Evolutionary conservation across 164 flowering plant genomes (phyloP).

Genomic region (Vitis cinerea): DNA sequence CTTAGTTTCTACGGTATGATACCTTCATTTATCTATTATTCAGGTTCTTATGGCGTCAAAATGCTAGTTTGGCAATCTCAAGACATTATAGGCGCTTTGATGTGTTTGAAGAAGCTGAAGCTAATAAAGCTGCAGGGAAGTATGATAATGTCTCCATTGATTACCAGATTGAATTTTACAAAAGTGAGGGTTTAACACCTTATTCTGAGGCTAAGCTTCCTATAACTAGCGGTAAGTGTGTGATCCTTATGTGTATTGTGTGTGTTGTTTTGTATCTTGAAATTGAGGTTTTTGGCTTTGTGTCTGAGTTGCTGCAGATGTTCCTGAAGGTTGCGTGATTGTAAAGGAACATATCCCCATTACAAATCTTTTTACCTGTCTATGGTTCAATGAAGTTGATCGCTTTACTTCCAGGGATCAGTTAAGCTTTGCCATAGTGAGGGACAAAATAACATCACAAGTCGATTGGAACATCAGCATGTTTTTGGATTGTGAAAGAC

Average conservation of each 20-base stretch:
- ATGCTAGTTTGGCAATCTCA: constrained; percentile 90
- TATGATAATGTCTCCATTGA: constrained; percentile 88
- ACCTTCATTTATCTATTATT: constrained; percentile 3
- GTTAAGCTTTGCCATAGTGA: constrained; percentile 83
- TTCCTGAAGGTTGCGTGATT: constrained; percentile 96
- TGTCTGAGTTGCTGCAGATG: constrained; percentile 55
- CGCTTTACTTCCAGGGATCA: constrained; percentile 96
- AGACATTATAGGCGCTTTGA: constrained; percentile 93
- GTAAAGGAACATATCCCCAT: constrained; percentile 85
- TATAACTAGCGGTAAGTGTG: constrained; percentile 78
- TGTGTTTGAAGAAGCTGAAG: constrained; percentile 92
- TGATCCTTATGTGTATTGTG: not conserved
- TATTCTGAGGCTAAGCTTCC: constrained; percentile 87
- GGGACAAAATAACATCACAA: constrained; percentile 72
- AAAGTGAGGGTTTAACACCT: constrained; percentile 79
- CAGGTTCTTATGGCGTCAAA: constrained; percentile 91
- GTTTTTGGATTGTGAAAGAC: constrained; percentile 94
- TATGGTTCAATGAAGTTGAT: constrained; percentile 99
- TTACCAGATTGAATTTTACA: constrained; percentile 78
- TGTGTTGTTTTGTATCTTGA: constrained; percentile 4
- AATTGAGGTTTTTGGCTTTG: constrained; percentile 4
- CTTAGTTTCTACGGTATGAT: not conserved
- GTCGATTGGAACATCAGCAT: constrained; percentile 71
- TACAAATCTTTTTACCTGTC: constrained; percentile 85
- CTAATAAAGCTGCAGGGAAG: constrained; percentile 94